These are phyloP conservation scores for Xylariomycetidae sp. DNA, from an alignment of 2,329 filamentous ascomycete species.

Conservation along the genomic window DNA sequence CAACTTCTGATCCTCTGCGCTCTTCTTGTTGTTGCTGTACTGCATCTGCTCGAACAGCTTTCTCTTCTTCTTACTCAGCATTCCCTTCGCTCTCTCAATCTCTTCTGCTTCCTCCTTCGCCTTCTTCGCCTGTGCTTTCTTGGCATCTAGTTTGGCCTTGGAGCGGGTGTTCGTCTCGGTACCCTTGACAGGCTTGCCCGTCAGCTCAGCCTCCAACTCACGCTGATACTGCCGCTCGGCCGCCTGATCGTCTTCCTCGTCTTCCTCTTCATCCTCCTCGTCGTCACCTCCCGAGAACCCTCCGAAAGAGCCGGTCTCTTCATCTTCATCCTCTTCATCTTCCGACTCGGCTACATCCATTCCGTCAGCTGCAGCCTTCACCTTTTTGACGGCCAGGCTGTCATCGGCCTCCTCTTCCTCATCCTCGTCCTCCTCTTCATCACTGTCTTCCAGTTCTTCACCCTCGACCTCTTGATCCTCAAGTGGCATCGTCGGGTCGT, in stretches of 20 bases:
- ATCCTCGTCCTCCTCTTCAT: slow-evolving; percentile 43
- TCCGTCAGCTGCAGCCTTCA: slow-evolving; percentile 38
- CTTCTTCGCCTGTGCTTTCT: slow-evolving; percentile 64
- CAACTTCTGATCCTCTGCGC: slow-evolving; percentile 80
- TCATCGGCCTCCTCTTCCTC: slow-evolving; percentile 37
- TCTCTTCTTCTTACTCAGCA: slow-evolving; percentile 96
- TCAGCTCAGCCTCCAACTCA: slow-evolving; percentile 88
- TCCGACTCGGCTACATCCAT: slow-evolving; percentile 47
- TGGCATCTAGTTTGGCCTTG: slow-evolving; percentile 63
- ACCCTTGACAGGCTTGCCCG: slow-evolving; percentile 56
- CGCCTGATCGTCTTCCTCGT: slow-evolving; percentile 55
- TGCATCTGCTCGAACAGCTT: slow-evolving; percentile 98
- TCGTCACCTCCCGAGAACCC: slow-evolving; percentile 43
- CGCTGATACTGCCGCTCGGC: slow-evolving; percentile 68
- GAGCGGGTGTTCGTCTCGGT: slow-evolving; percentile 46
- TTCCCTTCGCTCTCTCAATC: slow-evolving; percentile 88
- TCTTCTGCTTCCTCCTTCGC: slow-evolving; percentile 77
- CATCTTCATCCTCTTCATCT: slow-evolving; percentile 37
- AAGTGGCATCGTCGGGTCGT: slow-evolving; percentile 82
- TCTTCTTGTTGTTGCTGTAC: slow-evolving; percentile 90
- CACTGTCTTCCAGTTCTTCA: slow-evolving; percentile 69
- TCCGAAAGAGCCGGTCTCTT: slow-evolving; percentile 37
- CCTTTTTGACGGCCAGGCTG: slow-evolving; percentile 29
- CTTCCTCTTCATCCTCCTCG: slow-evolving; percentile 34
- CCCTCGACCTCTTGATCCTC: slow-evolving; percentile 84